Conservation (phyloP, 495 filamentous ascomycete species). For the Podospora fimiseda region DNA sequence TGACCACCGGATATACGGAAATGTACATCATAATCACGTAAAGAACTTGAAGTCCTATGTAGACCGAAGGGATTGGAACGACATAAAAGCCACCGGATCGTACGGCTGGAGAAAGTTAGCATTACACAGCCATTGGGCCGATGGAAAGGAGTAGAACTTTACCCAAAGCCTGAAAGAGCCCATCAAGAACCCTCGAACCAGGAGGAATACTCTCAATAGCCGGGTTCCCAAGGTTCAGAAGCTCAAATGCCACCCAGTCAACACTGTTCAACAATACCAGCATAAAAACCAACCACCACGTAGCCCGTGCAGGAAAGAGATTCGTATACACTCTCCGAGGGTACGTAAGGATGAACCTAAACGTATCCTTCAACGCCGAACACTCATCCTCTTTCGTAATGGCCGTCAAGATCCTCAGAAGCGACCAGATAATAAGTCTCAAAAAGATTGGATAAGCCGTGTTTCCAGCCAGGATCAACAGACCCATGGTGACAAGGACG, state of each 20-base stretch:
- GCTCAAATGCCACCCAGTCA: conserved; percentile 76
- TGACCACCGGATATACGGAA: conserved; percentile 68
- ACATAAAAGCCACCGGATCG: conserved; percentile 82
- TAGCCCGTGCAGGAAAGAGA: conserved; percentile 68
- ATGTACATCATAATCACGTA: conserved; percentile 97
- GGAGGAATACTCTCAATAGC: conserved; percentile 51
- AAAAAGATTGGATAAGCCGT: conserved; percentile 73
- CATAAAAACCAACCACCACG: conserved; percentile 72
- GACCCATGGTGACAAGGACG: conserved; percentile 66
- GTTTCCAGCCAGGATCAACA: conserved; percentile 80
- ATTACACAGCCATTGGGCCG: neutral
- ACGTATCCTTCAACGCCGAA: conserved; percentile 49
- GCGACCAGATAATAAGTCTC: conserved; percentile 65
- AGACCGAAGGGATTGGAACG: conserved; percentile 61
- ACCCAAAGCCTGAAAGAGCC: conserved; percentile 72
- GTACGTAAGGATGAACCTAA: conserved; percentile 75
- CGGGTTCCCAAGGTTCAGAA: conserved; percentile 69
- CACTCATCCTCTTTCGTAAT: conserved; percentile 24
- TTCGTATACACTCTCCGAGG: conserved; percentile 78
- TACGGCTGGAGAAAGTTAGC: conserved; percentile 45
- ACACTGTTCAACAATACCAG: conserved; percentile 70
- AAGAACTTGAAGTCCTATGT: conserved; percentile 66
- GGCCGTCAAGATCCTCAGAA: conserved; percentile 32
- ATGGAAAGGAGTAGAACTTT: conserved; percentile 2
- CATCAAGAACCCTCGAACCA: conserved; percentile 61